Evolutionary conservation across 495 filamentous ascomycete species (phyloP).

Genomic region (Thermothielavioides terrestris): DNA sequence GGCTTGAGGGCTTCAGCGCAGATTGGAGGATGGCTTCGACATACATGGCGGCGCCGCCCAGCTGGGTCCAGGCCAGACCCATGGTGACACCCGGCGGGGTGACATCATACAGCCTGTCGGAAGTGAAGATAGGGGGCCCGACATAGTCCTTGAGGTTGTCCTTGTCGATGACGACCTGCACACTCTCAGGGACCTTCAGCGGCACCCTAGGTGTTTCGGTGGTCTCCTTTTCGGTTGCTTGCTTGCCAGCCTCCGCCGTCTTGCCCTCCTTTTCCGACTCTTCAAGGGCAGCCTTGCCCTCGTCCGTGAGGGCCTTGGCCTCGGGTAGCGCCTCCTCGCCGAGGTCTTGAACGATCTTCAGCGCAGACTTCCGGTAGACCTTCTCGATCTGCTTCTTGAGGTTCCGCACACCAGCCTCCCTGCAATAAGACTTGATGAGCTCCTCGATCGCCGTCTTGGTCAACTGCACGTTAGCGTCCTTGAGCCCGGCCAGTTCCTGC

Average conservation of each 20-base stretch:
- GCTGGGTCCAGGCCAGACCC: slow-evolving; percentile 97
- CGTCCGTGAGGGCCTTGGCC: slow-evolving; percentile 73
- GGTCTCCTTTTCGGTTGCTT: slow-evolving; percentile 27
- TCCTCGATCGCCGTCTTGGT: slow-evolving; percentile 81
- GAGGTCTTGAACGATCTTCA: slow-evolving; percentile 93
- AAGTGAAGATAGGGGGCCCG: slow-evolving; percentile 88
- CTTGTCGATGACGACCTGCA: slow-evolving; percentile 80
- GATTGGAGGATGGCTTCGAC: slow-evolving; percentile 93
- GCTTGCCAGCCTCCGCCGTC: slow-evolving; percentile 8
- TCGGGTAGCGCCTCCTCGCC: slow-evolving; percentile 81
- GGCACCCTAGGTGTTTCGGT: slow-evolving; percentile 64
- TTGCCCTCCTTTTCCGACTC: slow-evolving; percentile 36
- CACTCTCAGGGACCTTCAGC: slow-evolving; percentile 77
- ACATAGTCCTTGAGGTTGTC: slow-evolving; percentile 96
- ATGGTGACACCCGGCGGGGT: slow-evolving; percentile 97
- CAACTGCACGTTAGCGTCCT: slow-evolving; percentile 81
- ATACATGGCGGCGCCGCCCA: slow-evolving; percentile 94
- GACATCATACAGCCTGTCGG: slow-evolving; percentile 88
- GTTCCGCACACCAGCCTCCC: slow-evolving; percentile 94
- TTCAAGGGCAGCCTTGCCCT: slow-evolving; percentile 74
- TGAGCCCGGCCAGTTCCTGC: slow-evolving; percentile 82
- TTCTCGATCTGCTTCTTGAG: slow-evolving; percentile 99
- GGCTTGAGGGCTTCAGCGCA: slow-evolving; percentile 58
- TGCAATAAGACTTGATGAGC: slow-evolving; percentile 96
- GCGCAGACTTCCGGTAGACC: slow-evolving; percentile 92